Evolutionary conservation across 73 alveolate species (phyloP), one percentile per base, ranked within the genome.

Genomic region (Paramecium tetraurelia): DNA sequence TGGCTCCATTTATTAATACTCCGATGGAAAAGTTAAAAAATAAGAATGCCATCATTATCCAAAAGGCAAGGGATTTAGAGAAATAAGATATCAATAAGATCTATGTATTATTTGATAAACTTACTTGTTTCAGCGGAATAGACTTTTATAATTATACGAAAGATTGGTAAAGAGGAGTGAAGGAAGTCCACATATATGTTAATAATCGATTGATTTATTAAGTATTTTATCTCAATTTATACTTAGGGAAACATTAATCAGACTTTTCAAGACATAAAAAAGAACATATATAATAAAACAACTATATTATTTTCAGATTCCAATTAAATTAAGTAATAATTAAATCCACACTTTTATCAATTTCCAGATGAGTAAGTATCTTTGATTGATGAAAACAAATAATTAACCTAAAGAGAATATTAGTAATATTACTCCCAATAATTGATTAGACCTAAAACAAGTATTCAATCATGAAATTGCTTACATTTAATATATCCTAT

Each of bases 121-220:
- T 95, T 7, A 88, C 94, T 12, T 58, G 85, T 7, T 86, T 96
- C 20, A 38, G 96, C 18, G 93, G 89, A 4, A 93, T 96, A 6
- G 93, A 89, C 57, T 44, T 96, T 18, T 96, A 97, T 96, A 96
- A 96, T 70, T 96, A 96, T 41, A 24, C 98, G 2, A 96, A 96
- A 72, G 92, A 97, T 16, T 95, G 96, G 21, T 12, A 92, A 11
- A 92, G 99, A 86, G 99, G 98, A 16, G 99, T 92, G 2, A 92
- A 95, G 68, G 97, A 96, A 75, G 93, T 95, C 35, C 97, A 95
- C 44, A 92, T 96, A 8, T 92, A 85, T 21, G 24, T 96, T n/a
- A 98, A 96, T 85, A 98, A 95, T 38, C 85, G 86, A 75, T 44
- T 96, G 41, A 68, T 93, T 7, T 96, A 92, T 85, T 88, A 97